Evolutionary conservation across 1,139 yeast genomes (phyloP).

Genomic region (Saccharomyces hybrid): DNA sequence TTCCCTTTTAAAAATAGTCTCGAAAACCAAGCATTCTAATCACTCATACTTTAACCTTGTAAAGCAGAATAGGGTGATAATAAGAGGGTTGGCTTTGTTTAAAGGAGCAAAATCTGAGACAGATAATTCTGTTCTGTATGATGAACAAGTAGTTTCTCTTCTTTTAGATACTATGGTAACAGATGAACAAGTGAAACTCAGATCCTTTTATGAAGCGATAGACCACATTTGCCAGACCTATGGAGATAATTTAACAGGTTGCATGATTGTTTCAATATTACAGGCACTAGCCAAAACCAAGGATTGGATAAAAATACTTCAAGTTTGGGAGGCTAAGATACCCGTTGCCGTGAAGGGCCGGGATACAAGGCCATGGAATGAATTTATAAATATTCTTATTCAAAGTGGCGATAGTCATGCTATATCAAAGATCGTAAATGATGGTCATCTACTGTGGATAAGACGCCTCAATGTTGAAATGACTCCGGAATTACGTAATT

Average conservation of each 20-base stretch:
- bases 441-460: slow-evolving; percentile 25
- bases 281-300: slow-evolving; percentile 14
- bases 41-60: slow-evolving; percentile 12
- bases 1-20: slow-evolving; percentile 13
- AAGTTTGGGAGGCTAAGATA: slow-evolving; percentile 19
- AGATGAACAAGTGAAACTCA: slow-evolving; percentile 9
- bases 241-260: slow-evolving; percentile 7
- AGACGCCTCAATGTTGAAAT: slow-evolving; percentile 18
- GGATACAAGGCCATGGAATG: slow-evolving; percentile 25
- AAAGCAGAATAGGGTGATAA: slow-evolving; percentile 12
- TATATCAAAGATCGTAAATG: slow-evolving; percentile 14
- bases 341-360: slow-evolving; percentile 9
- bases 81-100: slow-evolving; percentile 13
- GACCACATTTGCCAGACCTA: slow-evolving; percentile 12
- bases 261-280: slow-evolving; percentile 12
- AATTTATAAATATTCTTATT: slow-evolving; percentile 14
- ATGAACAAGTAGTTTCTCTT: slow-evolving; percentile 15
- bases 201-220: slow-evolving; percentile 17
- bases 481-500: slow-evolving; percentile 10
- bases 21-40: slow-evolving; percentile 4
- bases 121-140: slow-evolving; percentile 11
- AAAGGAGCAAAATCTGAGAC: slow-evolving; percentile 7
- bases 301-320: slow-evolving; percentile 18
- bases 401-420: slow-evolving; percentile 12
- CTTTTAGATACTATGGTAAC: slow-evolving; percentile 15